Percentiles rank a stretch among this genome's conserved stretches.
Evolutionary conservation across 2,329 filamentous ascomycete genomes (phyloP).

Genomic region (Cadophora luteo-olivacea): DNA sequence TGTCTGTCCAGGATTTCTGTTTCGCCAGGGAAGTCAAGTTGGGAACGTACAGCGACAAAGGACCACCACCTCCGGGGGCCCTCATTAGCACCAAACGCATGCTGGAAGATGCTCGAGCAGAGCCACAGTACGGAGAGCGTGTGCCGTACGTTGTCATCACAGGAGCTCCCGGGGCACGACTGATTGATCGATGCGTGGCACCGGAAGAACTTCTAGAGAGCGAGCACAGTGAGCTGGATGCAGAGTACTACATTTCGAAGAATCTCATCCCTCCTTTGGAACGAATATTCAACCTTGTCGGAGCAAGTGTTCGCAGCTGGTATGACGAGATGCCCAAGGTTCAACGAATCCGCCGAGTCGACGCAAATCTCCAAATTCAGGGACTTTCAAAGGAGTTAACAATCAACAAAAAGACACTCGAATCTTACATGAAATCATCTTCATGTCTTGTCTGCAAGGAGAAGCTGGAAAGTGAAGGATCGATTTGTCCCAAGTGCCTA

Average conservation of each 20-base stretch:
- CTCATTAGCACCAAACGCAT: conserved; percentile 86
- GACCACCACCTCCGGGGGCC: conserved; percentile 83
- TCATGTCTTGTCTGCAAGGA: conserved; percentile 77
- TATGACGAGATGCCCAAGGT: conserved; percentile 97
- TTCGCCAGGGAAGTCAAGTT: conserved; percentile 92
- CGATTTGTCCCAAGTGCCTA: conserved; percentile 66
- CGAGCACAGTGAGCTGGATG: conserved; percentile 81
- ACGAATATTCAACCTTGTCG: conserved; percentile 94
- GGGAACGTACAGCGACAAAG: conserved; percentile 84
- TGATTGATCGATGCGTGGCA: conserved; percentile 89
- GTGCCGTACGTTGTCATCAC: conserved; percentile 94
- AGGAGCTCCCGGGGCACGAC: conserved; percentile 82
- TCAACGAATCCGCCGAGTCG: conserved; percentile 69
- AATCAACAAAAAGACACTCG: conserved; percentile 71
- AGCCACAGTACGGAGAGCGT: conserved; percentile 94
- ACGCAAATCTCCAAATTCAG: conserved; percentile 38
- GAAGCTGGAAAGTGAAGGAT: conserved; percentile 50
- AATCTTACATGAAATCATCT: conserved; percentile 86
- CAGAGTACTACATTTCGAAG: conserved; percentile 96
- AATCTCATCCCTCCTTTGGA: conserved; percentile 95
- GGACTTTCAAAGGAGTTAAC: conserved; percentile 49
- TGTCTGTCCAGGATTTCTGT: conserved; percentile 95
- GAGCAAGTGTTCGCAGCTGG: conserved; percentile 89
- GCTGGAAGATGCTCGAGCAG: conserved; percentile 82
- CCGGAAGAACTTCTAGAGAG: conserved; percentile 83